These are phyloP conservation scores for Podaxis mareebaensis DNA, from an alignment of 768 basidiomycete genomes.

Conservation along the genomic window DNA sequence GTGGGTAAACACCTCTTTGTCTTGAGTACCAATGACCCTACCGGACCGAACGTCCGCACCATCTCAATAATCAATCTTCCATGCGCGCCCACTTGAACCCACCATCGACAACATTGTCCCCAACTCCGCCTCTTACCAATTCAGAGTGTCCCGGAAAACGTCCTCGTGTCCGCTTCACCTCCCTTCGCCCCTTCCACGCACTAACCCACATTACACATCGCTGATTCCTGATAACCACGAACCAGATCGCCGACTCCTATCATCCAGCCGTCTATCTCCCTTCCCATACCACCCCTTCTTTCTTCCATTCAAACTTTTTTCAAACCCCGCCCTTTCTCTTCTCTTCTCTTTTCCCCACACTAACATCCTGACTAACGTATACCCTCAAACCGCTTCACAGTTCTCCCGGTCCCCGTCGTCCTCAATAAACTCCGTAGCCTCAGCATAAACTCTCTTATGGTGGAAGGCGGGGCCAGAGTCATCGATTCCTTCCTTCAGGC, in stretches of 20 bases:
- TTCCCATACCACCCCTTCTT: not conserved
- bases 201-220: not conserved
- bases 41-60: not conserved
- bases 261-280: conserved; percentile 4
- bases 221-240: not conserved
- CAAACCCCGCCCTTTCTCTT: conserved; percentile 25
- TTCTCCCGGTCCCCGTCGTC: conserved; percentile 41
- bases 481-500: conserved; percentile 68
- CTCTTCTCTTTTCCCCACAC: conserved; percentile 13
- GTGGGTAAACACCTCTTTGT: conserved; percentile 25
- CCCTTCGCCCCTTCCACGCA: not conserved
- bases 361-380: conserved; percentile 20
- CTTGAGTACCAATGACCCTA: not conserved
- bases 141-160: no score
- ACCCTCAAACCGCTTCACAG: not conserved
- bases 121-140: no score
- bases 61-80: not conserved
- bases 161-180: not conserved
- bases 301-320: conserved; percentile 16
- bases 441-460: conserved; percentile 83
- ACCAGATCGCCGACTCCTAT: not conserved
- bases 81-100: no score
- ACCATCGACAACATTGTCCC: no score
- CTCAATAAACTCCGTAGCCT: conserved; percentile 52
- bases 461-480: conserved; percentile 89